These are phyloP conservation scores for Dactylonectria estremocensis DNA, from an alignment of 2,329 filamentous ascomycete genomes.

Conservation along the genomic window DNA sequence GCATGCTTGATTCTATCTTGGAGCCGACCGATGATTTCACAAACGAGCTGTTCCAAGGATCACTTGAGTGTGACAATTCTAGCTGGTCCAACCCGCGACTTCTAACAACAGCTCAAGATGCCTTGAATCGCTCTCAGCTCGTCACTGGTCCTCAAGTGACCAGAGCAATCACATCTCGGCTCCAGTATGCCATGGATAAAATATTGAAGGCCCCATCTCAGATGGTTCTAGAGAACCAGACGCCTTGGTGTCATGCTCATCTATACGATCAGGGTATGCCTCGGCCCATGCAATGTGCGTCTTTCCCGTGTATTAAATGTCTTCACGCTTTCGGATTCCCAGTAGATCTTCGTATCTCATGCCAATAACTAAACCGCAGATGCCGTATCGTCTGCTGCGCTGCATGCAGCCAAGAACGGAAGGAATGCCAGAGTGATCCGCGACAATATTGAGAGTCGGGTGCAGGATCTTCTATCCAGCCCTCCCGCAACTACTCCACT, in stretches of 20 bases:
- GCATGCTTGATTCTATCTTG: constrained; percentile 14
- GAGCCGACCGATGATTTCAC: constrained; percentile 14
- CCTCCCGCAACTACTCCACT: constrained; percentile 1
- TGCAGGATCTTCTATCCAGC: constrained; percentile 20
- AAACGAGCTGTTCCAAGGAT: constrained; percentile 11
- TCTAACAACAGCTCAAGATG: constrained; percentile 16
- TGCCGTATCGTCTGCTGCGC: neutral
- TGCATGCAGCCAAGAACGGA: constrained; percentile 6
- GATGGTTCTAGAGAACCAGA: constrained; percentile 21
- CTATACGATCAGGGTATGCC: constrained; percentile 22
- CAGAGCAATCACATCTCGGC: constrained; percentile 1
- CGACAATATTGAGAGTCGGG: constrained; percentile 20
- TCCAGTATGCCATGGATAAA: constrained; percentile 17
- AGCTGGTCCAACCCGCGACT: constrained; percentile 15
- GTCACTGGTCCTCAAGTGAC: constrained; percentile 18
- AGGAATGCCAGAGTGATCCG: constrained; percentile 18
- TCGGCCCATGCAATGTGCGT: constrained; percentile 7
- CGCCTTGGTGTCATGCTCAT: constrained; percentile 17
- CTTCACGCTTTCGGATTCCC: neutral
- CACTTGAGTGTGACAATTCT: constrained; percentile 1
- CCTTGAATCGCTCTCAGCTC: constrained; percentile 17
- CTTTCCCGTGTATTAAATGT: too few species aligned
- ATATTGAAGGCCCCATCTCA: constrained; percentile 9
- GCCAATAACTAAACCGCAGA: too few species aligned
- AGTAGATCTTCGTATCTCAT: neutral